Evolutionary conservation across 2,329 filamentous ascomycete species (phyloP).

Genomic region (Samsoniella hepiali): DNA sequence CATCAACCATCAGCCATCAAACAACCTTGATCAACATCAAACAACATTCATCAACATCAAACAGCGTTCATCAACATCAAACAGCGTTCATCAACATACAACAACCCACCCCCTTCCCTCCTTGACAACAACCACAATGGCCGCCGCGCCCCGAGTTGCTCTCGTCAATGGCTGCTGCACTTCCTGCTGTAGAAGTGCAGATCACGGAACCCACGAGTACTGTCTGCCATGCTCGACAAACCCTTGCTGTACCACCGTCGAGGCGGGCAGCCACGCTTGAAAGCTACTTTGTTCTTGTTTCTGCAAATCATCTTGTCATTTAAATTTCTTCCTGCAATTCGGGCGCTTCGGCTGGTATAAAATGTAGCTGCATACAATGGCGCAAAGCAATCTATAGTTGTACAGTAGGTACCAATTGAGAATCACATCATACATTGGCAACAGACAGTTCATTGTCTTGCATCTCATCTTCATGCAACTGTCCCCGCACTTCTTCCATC

Average conservation of each 20-base stretch:
- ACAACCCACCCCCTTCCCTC: neutral
- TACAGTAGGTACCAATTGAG: slow-evolving; percentile 14
- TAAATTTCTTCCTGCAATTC: neutral
- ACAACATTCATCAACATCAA: no score
- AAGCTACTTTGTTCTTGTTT: neutral
- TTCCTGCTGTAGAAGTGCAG: slow-evolving; percentile 31
- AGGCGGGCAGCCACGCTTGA: neutral
- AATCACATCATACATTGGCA: slow-evolving; percentile 13
- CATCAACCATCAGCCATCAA: no score
- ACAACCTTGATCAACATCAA: neutral
- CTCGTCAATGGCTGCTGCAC: slow-evolving; percentile 28
- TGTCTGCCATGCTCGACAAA: slow-evolving; percentile 30
- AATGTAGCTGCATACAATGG: slow-evolving; percentile 8
- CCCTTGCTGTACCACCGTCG: slow-evolving; percentile 22
- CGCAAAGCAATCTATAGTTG: slow-evolving; percentile 17
- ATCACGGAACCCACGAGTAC: slow-evolving; percentile 33
- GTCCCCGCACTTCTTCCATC: neutral
- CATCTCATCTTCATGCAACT: neutral
- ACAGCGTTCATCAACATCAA: neutral
- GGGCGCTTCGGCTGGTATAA: slow-evolving; percentile 10
- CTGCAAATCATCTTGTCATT: slow-evolving; percentile 5
- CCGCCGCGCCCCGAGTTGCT: slow-evolving; percentile 1
- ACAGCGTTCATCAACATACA: neutral
- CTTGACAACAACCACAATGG: slow-evolving; percentile 14
- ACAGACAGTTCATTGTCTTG: neutral